Conservation (phyloP, 2,329 filamentous ascomycete genomes). For the Aspergillus ochraceus region DNA sequence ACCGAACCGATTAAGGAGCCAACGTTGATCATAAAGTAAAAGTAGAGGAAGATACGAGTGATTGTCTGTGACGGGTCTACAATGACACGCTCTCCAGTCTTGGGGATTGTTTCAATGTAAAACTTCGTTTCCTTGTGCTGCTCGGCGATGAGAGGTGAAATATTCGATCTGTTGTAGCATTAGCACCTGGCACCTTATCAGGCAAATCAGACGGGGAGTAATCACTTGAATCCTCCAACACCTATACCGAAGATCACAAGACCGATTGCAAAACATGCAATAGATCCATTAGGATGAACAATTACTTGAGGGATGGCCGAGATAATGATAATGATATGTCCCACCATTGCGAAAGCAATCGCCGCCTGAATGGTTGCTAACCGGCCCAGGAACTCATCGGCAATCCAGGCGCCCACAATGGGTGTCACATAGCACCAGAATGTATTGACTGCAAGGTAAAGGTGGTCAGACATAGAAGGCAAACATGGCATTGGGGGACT, state of each 20-base stretch:
- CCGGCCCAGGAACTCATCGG: slow-evolving; percentile 69
- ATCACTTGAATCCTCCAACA: slow-evolving; percentile 72
- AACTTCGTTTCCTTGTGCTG: slow-evolving; percentile 63
- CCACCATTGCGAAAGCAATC: slow-evolving; percentile 62
- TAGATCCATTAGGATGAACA: slow-evolving; percentile 54
- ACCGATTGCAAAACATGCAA: slow-evolving; percentile 64
- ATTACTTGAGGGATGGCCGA: slow-evolving; percentile 67
- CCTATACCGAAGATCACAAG: slow-evolving; percentile 70
- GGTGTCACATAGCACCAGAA: slow-evolving; percentile 66
- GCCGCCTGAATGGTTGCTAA: slow-evolving; percentile 71
- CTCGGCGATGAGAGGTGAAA: slow-evolving; percentile 69
- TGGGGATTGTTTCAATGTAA: slow-evolving; percentile 53
- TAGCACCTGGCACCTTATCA: background rate
- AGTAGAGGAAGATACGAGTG: slow-evolving; percentile 68
- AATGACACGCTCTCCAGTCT: slow-evolving; percentile 66
- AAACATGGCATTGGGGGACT: slow-evolving; percentile 10
- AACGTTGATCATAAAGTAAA: slow-evolving; percentile 71
- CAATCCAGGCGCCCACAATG: slow-evolving; percentile 61
- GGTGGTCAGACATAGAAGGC: background rate
- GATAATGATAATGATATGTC: slow-evolving; percentile 67
- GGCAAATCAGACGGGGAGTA: background rate
- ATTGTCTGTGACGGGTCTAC: slow-evolving; percentile 69
- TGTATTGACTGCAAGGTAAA: slow-evolving; percentile 48
- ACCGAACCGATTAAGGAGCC: slow-evolving; percentile 63
- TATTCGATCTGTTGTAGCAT: slow-evolving; percentile 55